Conservation (phyloP, 768 basidiomycete genomes). For the Mrakia frigida region DNA sequence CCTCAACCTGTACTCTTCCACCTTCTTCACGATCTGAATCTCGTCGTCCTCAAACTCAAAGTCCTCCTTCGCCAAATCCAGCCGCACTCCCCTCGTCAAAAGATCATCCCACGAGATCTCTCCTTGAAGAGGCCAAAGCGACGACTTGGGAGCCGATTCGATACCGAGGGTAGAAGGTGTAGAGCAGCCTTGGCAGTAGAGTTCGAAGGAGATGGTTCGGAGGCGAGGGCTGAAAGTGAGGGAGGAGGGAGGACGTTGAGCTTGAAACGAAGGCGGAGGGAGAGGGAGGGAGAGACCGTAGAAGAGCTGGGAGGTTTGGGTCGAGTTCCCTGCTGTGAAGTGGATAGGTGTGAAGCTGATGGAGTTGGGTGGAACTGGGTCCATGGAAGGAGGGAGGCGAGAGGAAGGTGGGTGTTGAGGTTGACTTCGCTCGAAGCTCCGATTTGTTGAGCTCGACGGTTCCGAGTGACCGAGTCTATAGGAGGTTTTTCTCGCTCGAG, state of each 20-base stretch:
- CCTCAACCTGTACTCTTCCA: slow-evolving; percentile 1
- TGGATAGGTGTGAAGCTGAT: slow-evolving; percentile 10
- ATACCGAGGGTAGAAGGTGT: no score
- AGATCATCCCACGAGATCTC: slow-evolving; percentile 23
- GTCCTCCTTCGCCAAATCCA: background rate
- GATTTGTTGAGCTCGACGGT: no score
- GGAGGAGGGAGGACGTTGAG: slow-evolving; percentile 1
- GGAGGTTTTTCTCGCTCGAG: no score
- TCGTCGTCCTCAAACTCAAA: background rate
- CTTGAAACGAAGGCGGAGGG: no score
- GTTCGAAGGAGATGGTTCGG: slow-evolving; percentile 14
- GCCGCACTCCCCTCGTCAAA: slow-evolving; percentile 15
- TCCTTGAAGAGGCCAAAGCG: slow-evolving; percentile 7
- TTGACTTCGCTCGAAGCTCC: no score
- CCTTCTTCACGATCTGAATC: background rate
- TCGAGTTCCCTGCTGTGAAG: slow-evolving; percentile 16
- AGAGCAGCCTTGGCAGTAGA: slow-evolving; percentile 15
- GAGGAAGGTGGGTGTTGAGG: no score
- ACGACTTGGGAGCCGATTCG: background rate
- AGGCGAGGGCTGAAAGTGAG: slow-evolving; percentile 4
- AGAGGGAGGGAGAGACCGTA: slow-evolving; percentile 6
- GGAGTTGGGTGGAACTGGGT: no score
- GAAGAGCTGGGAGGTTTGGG: slow-evolving; percentile 9
- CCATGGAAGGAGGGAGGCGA: no score
- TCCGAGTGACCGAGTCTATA: no score